Evolutionary conservation across 768 basidiomycete genomes (phyloP), one percentile per base, ranked within the genome.

Genomic region (Leccinum olivaceopallidum): DNA sequence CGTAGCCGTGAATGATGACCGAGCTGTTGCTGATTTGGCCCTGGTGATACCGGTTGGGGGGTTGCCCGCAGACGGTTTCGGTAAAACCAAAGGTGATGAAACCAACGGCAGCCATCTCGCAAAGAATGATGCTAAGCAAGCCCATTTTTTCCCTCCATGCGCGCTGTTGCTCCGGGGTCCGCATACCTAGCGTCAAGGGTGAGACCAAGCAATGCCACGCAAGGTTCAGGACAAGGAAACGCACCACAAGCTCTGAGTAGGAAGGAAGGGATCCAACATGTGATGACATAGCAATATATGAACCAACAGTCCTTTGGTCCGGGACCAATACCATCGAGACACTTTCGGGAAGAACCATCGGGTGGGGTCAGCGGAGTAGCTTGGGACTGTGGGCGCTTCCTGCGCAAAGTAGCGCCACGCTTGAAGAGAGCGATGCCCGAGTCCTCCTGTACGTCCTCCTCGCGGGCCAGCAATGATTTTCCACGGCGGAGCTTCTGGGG

Each of bases 81-180:
- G 95, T 98, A 80, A 99, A 99, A 8, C 97, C 97, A 77, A 99
- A 99, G 12, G 97, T 99, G 71, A 99, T 81, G 85, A 94, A 99
- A 70, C 95, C 97, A 69, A 99, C 97, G 56, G 80, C 85, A 18
- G 92, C 90, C 95, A 98, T 97, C 63, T 95, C 83, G n/a, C 75
- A 5, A 16, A 83, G 72, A 69, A 96, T 93, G 74, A 98, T 81
- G 64, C 81, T 79, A 53, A 99, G 79, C 26, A 99, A 83, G 8
- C 96, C 97, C 76, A 98, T 94, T 79, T 99, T 99, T 77, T 99
- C 97, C 63, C 97, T 83, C 95, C 95, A 99, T 48, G 97, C 97
- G 53, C 94, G 86, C 73, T 97, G 95, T 65, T 90, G 90, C 64
- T 99, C 97, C 0, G 93, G 90, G 30, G 89, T 95, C 57, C 84